A percentile compares a stretch with the other conserved stretches of the same genome.
These are phyloP conservation scores for Omphalea diandra DNA, from an alignment of 441 rosid genomes.

Conservation along the genomic window DNA sequence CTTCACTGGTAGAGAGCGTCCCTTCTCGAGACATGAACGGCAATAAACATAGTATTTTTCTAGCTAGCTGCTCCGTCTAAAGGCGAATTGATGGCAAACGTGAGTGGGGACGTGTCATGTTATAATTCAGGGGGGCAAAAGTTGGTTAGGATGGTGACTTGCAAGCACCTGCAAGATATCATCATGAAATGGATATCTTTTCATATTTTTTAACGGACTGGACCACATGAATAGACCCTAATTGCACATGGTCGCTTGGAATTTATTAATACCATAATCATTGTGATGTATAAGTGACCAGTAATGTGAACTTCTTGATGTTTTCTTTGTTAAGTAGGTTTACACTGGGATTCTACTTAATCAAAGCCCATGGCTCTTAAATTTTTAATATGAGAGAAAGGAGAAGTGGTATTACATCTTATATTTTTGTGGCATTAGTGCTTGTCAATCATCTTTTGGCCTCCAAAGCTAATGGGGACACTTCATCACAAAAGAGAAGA, in stretches of 20 bases:
- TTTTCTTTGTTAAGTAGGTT: too few relatives aligned
- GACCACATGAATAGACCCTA: background rate
- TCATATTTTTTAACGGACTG: background rate
- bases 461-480: slow-evolving; percentile 23
- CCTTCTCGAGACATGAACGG: too few relatives aligned
- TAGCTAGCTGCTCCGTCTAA: too few relatives aligned
- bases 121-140: background rate
- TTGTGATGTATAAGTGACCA: slow-evolving; percentile 19
- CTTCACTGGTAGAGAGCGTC: too few relatives aligned
- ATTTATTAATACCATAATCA: background rate
- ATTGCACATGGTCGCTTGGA: too few relatives aligned
- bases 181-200: background rate
- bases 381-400: background rate
- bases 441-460: slow-evolving; percentile 24
- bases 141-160: background rate
- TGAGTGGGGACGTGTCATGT: background rate
- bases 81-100: background rate
- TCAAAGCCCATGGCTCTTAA: background rate
- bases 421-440: slow-evolving; percentile 8
- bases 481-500: slow-evolving; percentile 10
- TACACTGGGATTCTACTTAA: too few relatives aligned
- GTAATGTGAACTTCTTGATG: slow-evolving; percentile 2
- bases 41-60: background rate
- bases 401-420: background rate
- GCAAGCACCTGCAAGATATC: background rate